These are phyloP conservation scores for Pseudopyrenochaeta lycopersici DNA, from an alignment of 2,329 filamentous ascomycete genomes.

Conservation along the genomic window DNA sequence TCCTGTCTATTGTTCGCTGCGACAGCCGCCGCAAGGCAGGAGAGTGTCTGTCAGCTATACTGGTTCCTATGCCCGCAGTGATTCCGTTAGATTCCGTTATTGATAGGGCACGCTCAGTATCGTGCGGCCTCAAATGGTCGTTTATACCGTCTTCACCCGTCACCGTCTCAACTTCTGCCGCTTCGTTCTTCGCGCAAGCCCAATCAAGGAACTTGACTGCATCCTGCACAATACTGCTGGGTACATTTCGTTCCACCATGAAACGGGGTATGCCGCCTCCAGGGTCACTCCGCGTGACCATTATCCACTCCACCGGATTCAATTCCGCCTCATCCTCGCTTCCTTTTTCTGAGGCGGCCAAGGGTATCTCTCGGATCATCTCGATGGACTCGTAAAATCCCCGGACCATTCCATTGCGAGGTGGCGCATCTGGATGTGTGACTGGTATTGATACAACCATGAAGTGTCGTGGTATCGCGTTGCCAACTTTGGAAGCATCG, in stretches of 20 bases:
- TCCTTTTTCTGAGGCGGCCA: conserved; percentile 44
- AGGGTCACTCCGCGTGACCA: conserved; percentile 89
- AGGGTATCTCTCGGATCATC: conserved; percentile 82
- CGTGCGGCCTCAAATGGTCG: conserved; percentile 18
- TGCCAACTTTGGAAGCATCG: conserved; percentile 53
- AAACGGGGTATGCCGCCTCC: conserved; percentile 88
- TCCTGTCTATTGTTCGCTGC: conserved; percentile 18
- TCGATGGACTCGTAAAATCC: conserved; percentile 93
- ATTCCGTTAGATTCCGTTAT: conserved; percentile 45
- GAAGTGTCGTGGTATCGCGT: conserved; percentile 70
- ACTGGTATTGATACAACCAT: conserved; percentile 91
- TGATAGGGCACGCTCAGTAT: conserved; percentile 31
- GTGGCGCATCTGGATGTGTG: conserved; percentile 75
- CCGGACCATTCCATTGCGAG: conserved; percentile 76
- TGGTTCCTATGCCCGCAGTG: conserved; percentile 48
- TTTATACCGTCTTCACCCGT: conserved; percentile 36
- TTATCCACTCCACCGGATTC: conserved; percentile 86
- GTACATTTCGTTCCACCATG: conserved; percentile 90
- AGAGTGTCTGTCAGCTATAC: conserved; percentile 44
- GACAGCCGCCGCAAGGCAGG: conserved; percentile 31
- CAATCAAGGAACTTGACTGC: conserved; percentile 84
- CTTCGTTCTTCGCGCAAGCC: conserved; percentile 65
- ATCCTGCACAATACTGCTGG: conserved; percentile 79
- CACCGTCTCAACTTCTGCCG: conserved; percentile 15
- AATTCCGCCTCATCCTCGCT: conserved; percentile 57